Evolutionary conservation across 1,139 yeast genomes (phyloP), one percentile per base, ranked within the genome.

Genomic region (Saccharomyces pastorianus): DNA sequence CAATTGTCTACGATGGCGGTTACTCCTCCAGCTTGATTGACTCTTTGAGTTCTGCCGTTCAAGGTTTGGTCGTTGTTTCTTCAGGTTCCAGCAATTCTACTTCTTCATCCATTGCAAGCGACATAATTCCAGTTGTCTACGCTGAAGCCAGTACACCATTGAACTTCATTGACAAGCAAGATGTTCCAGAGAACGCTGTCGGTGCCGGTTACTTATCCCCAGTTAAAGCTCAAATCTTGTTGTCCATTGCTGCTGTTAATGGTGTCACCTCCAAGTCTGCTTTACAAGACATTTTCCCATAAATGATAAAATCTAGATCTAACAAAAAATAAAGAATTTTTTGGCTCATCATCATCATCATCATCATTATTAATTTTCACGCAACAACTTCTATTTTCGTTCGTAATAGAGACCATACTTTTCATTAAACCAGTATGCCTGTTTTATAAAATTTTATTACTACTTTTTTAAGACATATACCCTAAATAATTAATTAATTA

Each of bases 171-270:
- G 46, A 55, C 31, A 27, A 48, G n/a, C 59, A 55, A 29, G 66
- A 64, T 51, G 63, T 65, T 29, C 66, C 68, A 51, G 49, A 44
- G 1, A 61, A 61, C 47, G 59, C 68, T 23, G 58, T 66, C 50
- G 64, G 65, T 29, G 70, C 64, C 34, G 70, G 70, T 46, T 59
- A 59, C 54, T 56, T 67, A 52, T 59, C 69, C 38, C 70, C 71
- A 52, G 53, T 59, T 47, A 63, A 67, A 59, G 66, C 70, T 28
- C 68, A 67, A 55, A 50, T 68, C 26, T 57, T 68, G 50, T 57
- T 65, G 50, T 53, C 65, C 11, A 59, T 68, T 47, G 70, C 70
- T 34, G 56, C 61, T 25, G 61, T 61, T 51, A 65, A 65, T 57
- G 58, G 56, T 49, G 67, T 64, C 51, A 58, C 59, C 48, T 54